Base-by-base conservation (phyloP, 2,329 filamentous ascomycete species). In the Clathrospora elynae region DNA sequence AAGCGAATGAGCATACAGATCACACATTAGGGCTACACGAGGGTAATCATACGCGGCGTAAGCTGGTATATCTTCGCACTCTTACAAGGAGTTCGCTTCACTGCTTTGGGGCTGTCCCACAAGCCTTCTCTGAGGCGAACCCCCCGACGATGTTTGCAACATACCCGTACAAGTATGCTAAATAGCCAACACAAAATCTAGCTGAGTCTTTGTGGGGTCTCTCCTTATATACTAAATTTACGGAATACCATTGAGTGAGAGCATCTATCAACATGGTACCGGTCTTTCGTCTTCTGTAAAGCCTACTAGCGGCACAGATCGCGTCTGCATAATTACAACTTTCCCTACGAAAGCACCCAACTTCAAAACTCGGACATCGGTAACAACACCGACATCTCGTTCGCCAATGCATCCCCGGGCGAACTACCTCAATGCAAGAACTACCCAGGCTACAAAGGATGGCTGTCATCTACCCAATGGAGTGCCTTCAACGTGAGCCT, bases 381-480 rank as follows among this genome's bases (percentile, higher is more conserved):
- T 3, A 48, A 49, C 13, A 60, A 62, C 25, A 26, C 54, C 2
- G 58, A 66, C 20, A 42, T 66, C 2, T 42, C 38, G 2, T 66
- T 66, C 31, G 62, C 52, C 3, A 48, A 45, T n/a, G 29, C 46
- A 13, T 42, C 34, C 16, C 25, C 14, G 24, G 24, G 16, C 6
- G 30, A 41, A 13, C 39, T 22, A 12, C 43, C 46, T 20, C 42
- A 40, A 11, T 66, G 61, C 43, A 62, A 62, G 25, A 53, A 37
- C 6, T 64, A 57, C n/a, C 52, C 62, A 5, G 55, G 59, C 26
- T 58, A 63, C 22, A 45, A 40, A 7, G 23, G 54, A 9, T 66
- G 62, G 62, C 62, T 61, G 4, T 59, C 50, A n/a, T 7, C 10
- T 7, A 37, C 42, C 23, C 46, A 49, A 31, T 66, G 62, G 59